Evolutionary conservation across 2,329 filamentous ascomycete genomes (phyloP).

Genomic region (Akanthomyces dipterigenus): DNA sequence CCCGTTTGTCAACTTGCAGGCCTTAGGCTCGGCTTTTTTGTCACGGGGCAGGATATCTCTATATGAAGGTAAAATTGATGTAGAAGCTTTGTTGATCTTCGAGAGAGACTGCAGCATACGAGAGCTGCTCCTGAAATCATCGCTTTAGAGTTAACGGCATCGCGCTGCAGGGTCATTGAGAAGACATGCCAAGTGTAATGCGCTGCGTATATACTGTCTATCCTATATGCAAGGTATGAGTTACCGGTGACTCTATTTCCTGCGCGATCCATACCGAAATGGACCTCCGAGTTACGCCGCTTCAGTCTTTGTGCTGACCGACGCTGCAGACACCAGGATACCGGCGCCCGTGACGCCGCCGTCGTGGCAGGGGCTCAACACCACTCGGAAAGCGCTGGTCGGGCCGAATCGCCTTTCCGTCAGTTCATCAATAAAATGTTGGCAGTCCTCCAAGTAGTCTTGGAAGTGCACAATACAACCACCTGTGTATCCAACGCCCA

Average conservation of each 20-base stretch:
- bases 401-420: constrained; percentile 26
- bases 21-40: too few relatives aligned
- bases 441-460: constrained; percentile 63
- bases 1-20: too few relatives aligned
- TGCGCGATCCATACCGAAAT: neutral
- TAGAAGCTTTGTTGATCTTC: too few relatives aligned
- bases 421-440: constrained; percentile 57
- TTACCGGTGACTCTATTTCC: neutral
- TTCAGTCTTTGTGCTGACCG: constrained; percentile 30
- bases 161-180: neutral
- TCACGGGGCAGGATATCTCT: too few relatives aligned
- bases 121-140: neutral
- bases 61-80: too few relatives aligned
- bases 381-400: constrained; percentile 34
- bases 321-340: constrained; percentile 45
- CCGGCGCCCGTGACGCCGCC: constrained; percentile 57
- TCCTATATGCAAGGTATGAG: neutral
- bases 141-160: neutral
- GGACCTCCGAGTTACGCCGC: constrained; percentile 11
- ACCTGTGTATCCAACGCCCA: constrained; percentile 74
- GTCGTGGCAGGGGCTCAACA: constrained; percentile 51
- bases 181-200: neutral
- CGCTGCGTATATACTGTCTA: neutral
- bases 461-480: constrained; percentile 77
- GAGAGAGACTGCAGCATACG: too few relatives aligned